These are phyloP conservation scores for Nakaseomyces glabratus DNA, from an alignment of 1,139 yeast species.

Conservation along the genomic window DNA sequence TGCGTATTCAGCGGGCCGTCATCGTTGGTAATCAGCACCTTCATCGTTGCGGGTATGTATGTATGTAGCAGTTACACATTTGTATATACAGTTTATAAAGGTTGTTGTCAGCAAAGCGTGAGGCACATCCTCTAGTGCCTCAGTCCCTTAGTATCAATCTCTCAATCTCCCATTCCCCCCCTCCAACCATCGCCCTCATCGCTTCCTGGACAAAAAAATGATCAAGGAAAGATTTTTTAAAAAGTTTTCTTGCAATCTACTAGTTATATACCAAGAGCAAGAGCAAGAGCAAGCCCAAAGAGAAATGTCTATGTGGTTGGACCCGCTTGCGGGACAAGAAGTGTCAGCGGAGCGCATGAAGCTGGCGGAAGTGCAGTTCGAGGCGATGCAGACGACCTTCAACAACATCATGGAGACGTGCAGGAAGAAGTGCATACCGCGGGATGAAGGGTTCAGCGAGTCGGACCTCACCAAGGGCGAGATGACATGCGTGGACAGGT, in stretches of 20 bases:
- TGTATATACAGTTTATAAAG: too few relatives aligned
- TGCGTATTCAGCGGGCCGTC: conserved; percentile 86
- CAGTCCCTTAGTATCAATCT: too few relatives aligned
- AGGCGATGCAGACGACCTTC: conserved; percentile 62
- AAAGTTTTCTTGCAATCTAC: too few relatives aligned
- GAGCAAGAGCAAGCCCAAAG: too few relatives aligned
- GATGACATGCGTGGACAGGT: conserved; percentile 62
- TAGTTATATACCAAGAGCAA: too few relatives aligned
- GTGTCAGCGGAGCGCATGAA: conserved; percentile 61
- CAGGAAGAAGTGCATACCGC: conserved; percentile 61
- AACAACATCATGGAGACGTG: conserved; percentile 50
- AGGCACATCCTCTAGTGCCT: too few relatives aligned
- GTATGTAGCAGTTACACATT: too few relatives aligned
- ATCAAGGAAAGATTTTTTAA: too few relatives aligned
- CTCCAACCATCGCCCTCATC: too few relatives aligned
- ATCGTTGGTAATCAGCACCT: conserved; percentile 61
- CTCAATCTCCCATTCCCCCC: too few relatives aligned
- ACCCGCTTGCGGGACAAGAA: conserved; percentile 37
- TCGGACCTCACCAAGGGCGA: conserved; percentile 75
- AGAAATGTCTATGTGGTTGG: conserved; percentile 55
- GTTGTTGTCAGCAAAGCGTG: too few relatives aligned
- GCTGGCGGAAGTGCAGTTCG: conserved; percentile 67
- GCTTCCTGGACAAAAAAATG: too few relatives aligned
- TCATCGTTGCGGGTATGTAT: conserved; percentile 13
- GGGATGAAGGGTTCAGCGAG: conserved; percentile 58